Conservation (phyloP, 129 eudicot genomes). For the Flaveria sonorensis region DNA sequence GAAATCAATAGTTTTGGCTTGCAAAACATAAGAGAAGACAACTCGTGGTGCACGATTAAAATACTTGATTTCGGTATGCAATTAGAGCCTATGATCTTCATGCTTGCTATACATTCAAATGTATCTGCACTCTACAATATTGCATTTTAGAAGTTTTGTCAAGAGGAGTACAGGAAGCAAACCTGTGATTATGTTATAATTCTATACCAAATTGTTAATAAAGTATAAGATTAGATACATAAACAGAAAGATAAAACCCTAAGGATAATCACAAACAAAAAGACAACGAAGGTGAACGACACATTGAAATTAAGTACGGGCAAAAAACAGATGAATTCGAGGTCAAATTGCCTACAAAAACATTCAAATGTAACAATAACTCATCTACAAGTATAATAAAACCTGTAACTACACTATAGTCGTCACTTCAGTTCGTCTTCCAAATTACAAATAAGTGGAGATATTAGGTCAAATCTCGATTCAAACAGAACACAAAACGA, state of each 20-base stretch:
- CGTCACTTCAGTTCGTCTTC: background rate
- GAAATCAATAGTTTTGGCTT: conserved; percentile 39
- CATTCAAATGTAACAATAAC: conserved; percentile 19
- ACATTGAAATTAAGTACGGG: background rate
- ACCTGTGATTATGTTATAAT: background rate
- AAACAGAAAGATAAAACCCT: background rate
- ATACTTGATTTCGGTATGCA: conserved; percentile 59
- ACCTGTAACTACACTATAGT: background rate
- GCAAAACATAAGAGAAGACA: conserved; percentile 48
- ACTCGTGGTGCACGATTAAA: conserved; percentile 51
- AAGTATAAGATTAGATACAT: background rate
- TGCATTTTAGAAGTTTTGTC: conserved; percentile 17
- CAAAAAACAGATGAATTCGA: background rate
- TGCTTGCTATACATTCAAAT: conserved; percentile 38
- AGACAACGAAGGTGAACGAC: background rate
- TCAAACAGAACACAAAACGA: background rate
- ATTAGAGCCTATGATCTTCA: conserved; percentile 60
- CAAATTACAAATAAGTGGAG: background rate
- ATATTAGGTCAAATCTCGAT: background rate
- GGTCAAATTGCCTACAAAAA: background rate
- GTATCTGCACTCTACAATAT: conserved; percentile 39
- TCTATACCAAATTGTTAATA: conserved; percentile 4
- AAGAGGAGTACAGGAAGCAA: background rate
- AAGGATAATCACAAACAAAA: background rate
- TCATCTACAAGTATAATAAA: background rate